Conservation (phyloP, 1,139 yeast species). For the Magnusiomyces suaveolens region DNA sequence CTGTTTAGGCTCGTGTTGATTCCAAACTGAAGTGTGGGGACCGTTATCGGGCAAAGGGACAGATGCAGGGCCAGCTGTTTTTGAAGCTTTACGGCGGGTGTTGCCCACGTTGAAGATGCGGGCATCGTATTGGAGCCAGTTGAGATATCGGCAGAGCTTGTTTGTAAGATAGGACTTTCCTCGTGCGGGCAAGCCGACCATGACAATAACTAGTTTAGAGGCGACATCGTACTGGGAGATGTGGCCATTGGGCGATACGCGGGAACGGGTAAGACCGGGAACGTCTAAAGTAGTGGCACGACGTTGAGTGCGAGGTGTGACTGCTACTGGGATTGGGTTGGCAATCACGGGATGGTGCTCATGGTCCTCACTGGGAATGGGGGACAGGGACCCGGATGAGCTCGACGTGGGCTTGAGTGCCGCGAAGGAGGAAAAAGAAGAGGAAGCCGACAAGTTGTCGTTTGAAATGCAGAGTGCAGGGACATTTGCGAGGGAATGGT, state of each 20-base stretch:
- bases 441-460: neutral
- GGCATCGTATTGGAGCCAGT: conserved; percentile 88
- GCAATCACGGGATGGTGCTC: neutral
- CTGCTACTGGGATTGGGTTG: neutral
- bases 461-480: neutral
- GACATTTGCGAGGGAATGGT: neutral
- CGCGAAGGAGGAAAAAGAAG: neutral
- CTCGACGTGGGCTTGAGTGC: neutral
- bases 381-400: neutral
- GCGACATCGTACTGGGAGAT: conserved; percentile 66
- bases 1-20: neutral
- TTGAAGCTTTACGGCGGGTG: conserved; percentile 65
- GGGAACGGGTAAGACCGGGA: conserved; percentile 84
- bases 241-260: conserved; percentile 73
- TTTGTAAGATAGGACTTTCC: conserved; percentile 91
- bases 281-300: conserved; percentile 77
- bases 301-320: conserved; percentile 19
- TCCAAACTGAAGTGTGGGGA: conserved; percentile 4
- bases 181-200: conserved; percentile 91
- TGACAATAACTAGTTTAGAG: conserved; percentile 78
- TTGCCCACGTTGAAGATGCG: conserved; percentile 90
- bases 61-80: conserved; percentile 59
- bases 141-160: conserved; percentile 74
- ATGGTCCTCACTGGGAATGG: conserved; percentile 1
- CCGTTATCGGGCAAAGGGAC: conserved; percentile 57